Conservation (phyloP, 495 filamentous ascomycete genomes). For the Lentithecium fluviatile region DNA sequence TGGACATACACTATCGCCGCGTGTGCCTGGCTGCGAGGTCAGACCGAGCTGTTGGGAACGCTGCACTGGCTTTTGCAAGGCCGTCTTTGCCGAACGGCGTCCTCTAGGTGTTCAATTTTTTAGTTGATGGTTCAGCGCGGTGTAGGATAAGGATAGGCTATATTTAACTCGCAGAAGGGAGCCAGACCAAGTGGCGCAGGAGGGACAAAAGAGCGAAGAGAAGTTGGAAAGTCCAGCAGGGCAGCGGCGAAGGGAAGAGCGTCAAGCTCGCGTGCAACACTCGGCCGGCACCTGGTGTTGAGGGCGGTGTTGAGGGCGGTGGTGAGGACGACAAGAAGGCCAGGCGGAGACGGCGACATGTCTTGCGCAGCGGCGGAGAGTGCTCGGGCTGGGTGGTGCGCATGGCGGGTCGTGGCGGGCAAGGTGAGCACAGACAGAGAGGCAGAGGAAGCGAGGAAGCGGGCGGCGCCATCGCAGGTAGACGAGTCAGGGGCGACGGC, state of each 20-base stretch:
- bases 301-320: background rate
- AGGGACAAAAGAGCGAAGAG: constrained; percentile 19
- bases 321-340: constrained; percentile 11
- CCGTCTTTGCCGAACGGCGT: background rate
- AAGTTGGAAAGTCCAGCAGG: constrained; percentile 4
- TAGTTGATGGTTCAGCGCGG: constrained; percentile 1
- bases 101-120: background rate
- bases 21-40: constrained; percentile 23
- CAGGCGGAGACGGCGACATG: background rate
- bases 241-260: constrained; percentile 16
- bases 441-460: background rate
- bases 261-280: constrained; percentile 20
- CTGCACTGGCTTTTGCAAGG: background rate
- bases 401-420: background rate
- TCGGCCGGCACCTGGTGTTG: constrained; percentile 1
- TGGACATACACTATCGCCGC: constrained; percentile 28
- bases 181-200: background rate
- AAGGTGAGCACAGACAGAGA: constrained; percentile 4
- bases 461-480: constrained; percentile 17
- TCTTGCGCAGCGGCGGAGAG: background rate
- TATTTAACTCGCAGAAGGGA: constrained; percentile 8
- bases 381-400: constrained; percentile 5
- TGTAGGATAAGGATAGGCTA: background rate
- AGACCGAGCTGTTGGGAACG: constrained; percentile 24
- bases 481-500: constrained; percentile 3